Conservation (phyloP, 305 asterid genomes). For the Fraxinus ornus region DNA sequence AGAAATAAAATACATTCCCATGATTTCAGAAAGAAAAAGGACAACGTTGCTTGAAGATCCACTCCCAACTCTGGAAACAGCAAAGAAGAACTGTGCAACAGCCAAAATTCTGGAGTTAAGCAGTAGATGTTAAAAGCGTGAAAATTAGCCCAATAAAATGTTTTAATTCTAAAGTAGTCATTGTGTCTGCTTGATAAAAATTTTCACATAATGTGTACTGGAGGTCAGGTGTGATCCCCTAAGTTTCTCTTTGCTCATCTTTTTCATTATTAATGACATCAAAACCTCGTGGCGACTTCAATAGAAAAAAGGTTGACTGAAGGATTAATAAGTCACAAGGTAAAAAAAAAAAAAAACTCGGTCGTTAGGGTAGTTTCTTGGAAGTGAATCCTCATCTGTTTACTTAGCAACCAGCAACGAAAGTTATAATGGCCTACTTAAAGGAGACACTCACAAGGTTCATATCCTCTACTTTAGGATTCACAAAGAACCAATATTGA, state of each 20-base stretch:
- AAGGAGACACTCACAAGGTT: neutral
- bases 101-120: slow-evolving; percentile 15
- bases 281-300: neutral
- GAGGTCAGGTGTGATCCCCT: neutral
- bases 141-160: slow-evolving; percentile 1
- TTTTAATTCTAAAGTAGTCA: neutral
- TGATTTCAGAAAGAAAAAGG: slow-evolving; percentile 95
- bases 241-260: neutral
- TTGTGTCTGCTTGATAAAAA: neutral
- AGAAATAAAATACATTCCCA: slow-evolving; percentile 98
- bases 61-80: slow-evolving; percentile 97
- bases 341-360: neutral
- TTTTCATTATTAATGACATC: neutral
- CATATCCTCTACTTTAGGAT: slow-evolving; percentile 2
- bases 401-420: neutral
- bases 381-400: neutral
- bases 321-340: neutral
- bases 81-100: slow-evolving; percentile 83
- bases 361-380: neutral
- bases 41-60: slow-evolving; percentile 98
- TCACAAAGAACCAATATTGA: neutral
- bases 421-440: neutral
- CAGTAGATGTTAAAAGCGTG: neutral
- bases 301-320: neutral
- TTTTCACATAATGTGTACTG: neutral